Percentiles rank a stretch among this genome's conserved stretches.
Evolutionary conservation across 331 rosid species (phyloP).

Genomic region (Telfairia occidentalis): DNA sequence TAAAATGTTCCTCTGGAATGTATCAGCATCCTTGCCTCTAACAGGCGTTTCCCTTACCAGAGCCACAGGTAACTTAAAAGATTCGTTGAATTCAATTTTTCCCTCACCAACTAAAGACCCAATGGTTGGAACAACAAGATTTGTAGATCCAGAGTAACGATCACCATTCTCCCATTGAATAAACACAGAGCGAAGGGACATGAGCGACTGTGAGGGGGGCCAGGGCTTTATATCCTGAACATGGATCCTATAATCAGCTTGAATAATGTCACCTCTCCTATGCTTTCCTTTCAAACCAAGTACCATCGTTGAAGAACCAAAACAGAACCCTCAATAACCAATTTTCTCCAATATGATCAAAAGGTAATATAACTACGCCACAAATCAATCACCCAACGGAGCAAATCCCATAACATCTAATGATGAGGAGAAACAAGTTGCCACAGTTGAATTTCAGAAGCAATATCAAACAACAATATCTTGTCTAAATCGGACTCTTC

Average conservation of each 20-base stretch:
- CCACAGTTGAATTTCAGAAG: not conserved
- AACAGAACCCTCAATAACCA: slow-evolving; percentile 3
- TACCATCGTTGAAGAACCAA: slow-evolving; percentile 33
- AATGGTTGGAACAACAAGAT: slow-evolving; percentile 46
- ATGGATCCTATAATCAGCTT: slow-evolving; percentile 50
- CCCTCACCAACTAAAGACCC: slow-evolving; percentile 68
- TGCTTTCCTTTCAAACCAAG: slow-evolving; percentile 57
- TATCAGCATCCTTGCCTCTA: slow-evolving; percentile 43
- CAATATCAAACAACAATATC: not conserved
- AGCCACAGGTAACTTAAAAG: slow-evolving; percentile 65
- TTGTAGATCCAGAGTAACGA: slow-evolving; percentile 68
- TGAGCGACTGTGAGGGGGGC: slow-evolving; percentile 85
- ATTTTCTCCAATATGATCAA: slow-evolving; percentile 19
- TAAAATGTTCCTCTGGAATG: slow-evolving; percentile 67
- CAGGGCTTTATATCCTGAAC: slow-evolving; percentile 86
- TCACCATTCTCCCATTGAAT: slow-evolving; percentile 94
- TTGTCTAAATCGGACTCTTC: not conserved
- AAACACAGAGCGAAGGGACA: slow-evolving; percentile 57
- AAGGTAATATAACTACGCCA: slow-evolving; percentile 19
- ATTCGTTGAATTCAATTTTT: slow-evolving; percentile 62
- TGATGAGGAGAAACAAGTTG: not conserved
- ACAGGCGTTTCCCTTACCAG: slow-evolving; percentile 56
- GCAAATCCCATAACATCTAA: slow-evolving; percentile 14
- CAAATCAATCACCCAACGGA: slow-evolving; percentile 18
- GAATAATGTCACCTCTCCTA: slow-evolving; percentile 45